phyloP scores from a whole-genome alignment of 345 rosid genomes.

The Psidium guajava region DNA sequence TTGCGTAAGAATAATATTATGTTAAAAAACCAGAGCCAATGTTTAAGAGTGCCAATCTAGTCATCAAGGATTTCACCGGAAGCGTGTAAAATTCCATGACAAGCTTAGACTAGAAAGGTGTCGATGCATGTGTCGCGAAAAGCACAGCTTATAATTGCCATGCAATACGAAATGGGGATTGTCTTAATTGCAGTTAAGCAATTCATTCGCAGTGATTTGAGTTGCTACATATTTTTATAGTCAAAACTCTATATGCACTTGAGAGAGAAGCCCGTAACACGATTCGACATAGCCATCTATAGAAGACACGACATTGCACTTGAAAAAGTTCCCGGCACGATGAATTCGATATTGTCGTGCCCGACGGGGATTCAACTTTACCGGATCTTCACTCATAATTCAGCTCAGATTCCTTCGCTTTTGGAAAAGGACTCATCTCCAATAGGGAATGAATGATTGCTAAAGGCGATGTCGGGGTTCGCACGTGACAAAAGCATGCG shows the following conservation, averaged over 20 bases:
- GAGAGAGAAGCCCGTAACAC: neutral
- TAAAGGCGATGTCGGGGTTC: neutral
- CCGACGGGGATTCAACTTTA: neutral
- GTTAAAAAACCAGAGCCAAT: neutral
- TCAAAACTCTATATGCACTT: neutral
- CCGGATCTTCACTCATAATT: neutral
- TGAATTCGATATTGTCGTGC: neutral
- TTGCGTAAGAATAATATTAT: too few species aligned
- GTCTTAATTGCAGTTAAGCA: neutral
- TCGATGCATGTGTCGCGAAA: accelerated
- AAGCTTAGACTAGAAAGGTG: neutral
- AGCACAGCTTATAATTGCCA: neutral
- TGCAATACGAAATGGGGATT: neutral
- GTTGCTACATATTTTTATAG: neutral
- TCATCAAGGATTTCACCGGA: neutral
- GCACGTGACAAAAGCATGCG: neutral
- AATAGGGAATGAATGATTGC: neutral
- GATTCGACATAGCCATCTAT: neutral
- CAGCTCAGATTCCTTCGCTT: neutral
- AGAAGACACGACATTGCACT: neutral
- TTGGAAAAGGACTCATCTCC: neutral
- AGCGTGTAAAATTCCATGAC: neutral
- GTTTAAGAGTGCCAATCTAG: neutral
- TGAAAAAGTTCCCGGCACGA: neutral
- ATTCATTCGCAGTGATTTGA: accelerated